Percentiles rank a stretch among this genome's conserved stretches.
Evolutionary conservation across 306 rosid species (phyloP).

Genomic region (Fagus crenata): DNA sequence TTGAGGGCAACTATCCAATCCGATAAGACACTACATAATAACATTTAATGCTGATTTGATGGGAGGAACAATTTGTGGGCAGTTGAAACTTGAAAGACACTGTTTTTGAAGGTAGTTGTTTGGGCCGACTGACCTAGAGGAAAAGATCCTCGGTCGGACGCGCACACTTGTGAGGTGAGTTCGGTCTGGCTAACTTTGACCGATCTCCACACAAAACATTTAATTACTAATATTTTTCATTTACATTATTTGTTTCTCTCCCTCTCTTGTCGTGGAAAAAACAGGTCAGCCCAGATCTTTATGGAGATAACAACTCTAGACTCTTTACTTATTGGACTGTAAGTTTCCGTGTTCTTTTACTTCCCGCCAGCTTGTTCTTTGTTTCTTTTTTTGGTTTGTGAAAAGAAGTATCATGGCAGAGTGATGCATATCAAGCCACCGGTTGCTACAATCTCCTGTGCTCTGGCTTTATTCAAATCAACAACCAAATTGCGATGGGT

Average conservation of each 20-base stretch:
- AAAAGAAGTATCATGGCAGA: slow-evolving; percentile 33
- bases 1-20: too few relatives aligned
- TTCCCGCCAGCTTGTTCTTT: slow-evolving; percentile 12
- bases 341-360: slow-evolving; percentile 32
- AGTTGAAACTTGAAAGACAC: too few relatives aligned
- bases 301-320: slow-evolving; percentile 58
- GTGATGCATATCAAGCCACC: slow-evolving; percentile 58
- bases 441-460: slow-evolving; percentile 65
- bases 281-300: slow-evolving; percentile 56
- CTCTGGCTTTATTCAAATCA: slow-evolving; percentile 58
- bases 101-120: too few relatives aligned
- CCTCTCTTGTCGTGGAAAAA: slow-evolving; percentile 13
- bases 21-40: too few relatives aligned
- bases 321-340: slow-evolving; percentile 67
- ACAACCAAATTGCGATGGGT: slow-evolving; percentile 51
- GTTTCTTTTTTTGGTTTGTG: background rate
- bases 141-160: too few relatives aligned
- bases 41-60: too few relatives aligned
- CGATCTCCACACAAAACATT: background rate
- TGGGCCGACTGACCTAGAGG: too few relatives aligned
- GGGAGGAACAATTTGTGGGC: too few relatives aligned
- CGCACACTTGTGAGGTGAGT: too few relatives aligned
- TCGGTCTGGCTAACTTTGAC: too few relatives aligned
- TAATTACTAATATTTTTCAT: slow-evolving; percentile 6
- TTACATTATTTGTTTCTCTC: slow-evolving; percentile 22